A percentile compares a stretch with the other conserved stretches of the same genome.
These are phyloP conservation scores for Scopulariopsis brevicaulis DNA, from an alignment of 2,329 filamentous ascomycete genomes.

Conservation along the genomic window DNA sequence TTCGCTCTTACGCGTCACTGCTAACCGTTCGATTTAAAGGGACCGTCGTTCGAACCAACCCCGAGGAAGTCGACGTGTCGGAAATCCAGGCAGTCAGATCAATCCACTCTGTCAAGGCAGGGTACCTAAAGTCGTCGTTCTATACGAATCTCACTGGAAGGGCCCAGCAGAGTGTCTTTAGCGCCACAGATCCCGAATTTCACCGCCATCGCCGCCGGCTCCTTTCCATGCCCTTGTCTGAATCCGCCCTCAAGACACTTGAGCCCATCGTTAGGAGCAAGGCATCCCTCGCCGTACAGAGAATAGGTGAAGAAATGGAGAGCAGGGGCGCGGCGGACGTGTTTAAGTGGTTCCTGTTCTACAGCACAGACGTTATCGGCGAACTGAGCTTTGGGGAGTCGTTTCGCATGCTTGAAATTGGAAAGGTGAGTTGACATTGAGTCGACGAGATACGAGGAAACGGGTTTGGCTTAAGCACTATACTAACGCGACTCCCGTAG, in stretches of 20 bases:
- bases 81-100: background rate
- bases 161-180: constrained; percentile 20
- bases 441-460: background rate
- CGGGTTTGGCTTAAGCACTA: background rate
- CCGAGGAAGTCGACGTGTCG: background rate
- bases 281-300: background rate
- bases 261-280: background rate
- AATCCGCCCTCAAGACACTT: constrained; percentile 18
- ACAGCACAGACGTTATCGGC: constrained; percentile 41
- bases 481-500: constrained; percentile 11
- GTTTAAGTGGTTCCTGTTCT: constrained; percentile 41
- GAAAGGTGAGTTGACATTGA: constrained; percentile 22
- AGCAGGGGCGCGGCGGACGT: constrained; percentile 26
- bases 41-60: background rate
- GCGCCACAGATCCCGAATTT: constrained; percentile 22
- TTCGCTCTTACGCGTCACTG: background rate
- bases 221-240: constrained; percentile 26
- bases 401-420: constrained; percentile 37
- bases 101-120: background rate
- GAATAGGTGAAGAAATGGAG: constrained; percentile 24
- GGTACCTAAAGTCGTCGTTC: background rate
- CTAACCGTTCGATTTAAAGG: background rate
- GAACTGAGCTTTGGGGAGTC: constrained; percentile 44
- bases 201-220: constrained; percentile 28
- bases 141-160: background rate